These are phyloP conservation scores for Patellifolia procumbens DNA, from an alignment of 179 eudicot genomes.

Conservation along the genomic window DNA sequence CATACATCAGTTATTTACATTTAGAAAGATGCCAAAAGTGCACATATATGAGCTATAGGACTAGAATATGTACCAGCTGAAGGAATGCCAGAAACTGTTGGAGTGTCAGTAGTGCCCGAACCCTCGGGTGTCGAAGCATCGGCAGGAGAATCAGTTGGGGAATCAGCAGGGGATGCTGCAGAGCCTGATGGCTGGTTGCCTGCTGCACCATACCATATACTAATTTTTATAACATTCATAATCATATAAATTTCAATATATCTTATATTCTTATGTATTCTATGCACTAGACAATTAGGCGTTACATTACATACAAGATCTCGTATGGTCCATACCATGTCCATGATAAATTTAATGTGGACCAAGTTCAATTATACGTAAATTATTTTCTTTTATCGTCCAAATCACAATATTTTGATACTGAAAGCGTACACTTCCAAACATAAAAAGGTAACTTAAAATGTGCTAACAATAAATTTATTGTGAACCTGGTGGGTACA, in stretches of 20 bases:
- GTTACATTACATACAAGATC: not conserved
- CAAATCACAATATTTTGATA: no score
- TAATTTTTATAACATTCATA: not conserved
- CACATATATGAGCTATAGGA: not conserved
- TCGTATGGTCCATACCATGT: no score
- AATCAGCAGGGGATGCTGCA: constrained; percentile 28
- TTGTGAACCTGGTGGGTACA: no score
- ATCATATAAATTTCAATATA: no score
- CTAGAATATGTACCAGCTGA: constrained; percentile 3
- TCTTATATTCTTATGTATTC: no score
- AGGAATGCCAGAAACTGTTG: constrained; percentile 21
- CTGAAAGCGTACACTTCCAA: no score
- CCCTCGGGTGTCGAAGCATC: constrained; percentile 32
- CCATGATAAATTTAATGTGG: no score
- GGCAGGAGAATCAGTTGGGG: constrained; percentile 33
- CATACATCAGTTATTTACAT: not conserved
- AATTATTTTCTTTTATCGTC: no score
- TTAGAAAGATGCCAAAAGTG: not conserved
- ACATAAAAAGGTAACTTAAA: no score
- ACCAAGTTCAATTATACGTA: no score
- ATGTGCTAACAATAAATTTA: no score
- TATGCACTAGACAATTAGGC: no score
- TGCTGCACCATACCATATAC: constrained; percentile 9
- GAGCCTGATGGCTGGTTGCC: constrained; percentile 21
- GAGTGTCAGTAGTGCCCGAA: constrained; percentile 8